Base-by-base conservation (phyloP, 2,329 filamentous ascomycete genomes). In the Acephala macrosclerotiorum region DNA sequence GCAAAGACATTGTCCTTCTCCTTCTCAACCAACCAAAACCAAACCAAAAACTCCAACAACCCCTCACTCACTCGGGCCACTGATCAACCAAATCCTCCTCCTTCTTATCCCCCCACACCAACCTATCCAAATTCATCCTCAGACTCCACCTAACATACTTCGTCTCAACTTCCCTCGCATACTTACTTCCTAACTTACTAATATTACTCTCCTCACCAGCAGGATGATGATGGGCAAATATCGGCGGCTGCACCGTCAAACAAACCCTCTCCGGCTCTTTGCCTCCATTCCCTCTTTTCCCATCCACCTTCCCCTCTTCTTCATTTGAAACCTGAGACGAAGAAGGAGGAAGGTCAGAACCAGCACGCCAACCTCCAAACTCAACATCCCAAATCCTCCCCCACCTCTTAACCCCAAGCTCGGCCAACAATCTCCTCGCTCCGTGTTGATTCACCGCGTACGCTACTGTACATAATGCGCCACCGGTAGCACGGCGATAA, bases 211-310 rank as follows among this genome's bases (percentile, higher is more conserved):
- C 66, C 16, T 61, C 70, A n/a, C 66, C 68, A 7, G 40, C 22
- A 3, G 70, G 68, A 64, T 70, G 66, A 63, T 71, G 68, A 65
- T 68, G 66, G 6, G 63, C 63, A 62, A 70, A 68, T 45, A 70
- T 61, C 12, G 66, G 68, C 29, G 68, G 70, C 47, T 70, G 68
- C 18, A 51, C 51, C 1, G 63, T 70, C 2, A 71, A 42, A 59
- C 70, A 70, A 16, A 61, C 60, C 45, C 66, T 63, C 49, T 70
- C 68, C 69, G 25, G 56, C 60, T 45, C 66, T 64, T 53, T 68
- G 55, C 45, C 59, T 40, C 62, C 42, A 9, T 53, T 62, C 47
- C 14, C 36, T 45, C 22, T 60, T 26, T 26, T 42, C n/a, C 35
- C 51, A 22, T 58, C 45, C 35, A n/a, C 29, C 16, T 33, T 12